Evolutionary conservation across 1,139 yeast genomes (phyloP), one percentile per base, ranked within the genome.

Genomic region (Debaryomyces coudertii): DNA sequence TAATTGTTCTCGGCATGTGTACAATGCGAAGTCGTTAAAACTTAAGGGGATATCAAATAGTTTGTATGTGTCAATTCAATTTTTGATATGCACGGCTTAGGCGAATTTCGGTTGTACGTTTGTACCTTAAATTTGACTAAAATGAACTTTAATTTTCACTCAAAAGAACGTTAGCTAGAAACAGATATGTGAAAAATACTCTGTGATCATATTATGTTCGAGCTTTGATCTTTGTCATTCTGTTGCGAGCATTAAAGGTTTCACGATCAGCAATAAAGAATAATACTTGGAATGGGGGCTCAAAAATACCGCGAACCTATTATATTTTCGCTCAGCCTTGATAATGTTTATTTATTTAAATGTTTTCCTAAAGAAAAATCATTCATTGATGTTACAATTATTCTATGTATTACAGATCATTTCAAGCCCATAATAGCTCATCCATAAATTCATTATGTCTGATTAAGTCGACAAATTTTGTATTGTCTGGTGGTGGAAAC

Each of bases 401-500:
- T 28, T 39, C 24, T 23, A 40, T 51, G 54, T 34, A 37, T n/a
- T 47, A 48, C 31, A 36, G 45, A 27, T 35, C 40, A 8, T 38
- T 47, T 22, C 33, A 31, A 22, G 53, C 50, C 6, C 54, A 51
- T 36, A 23, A 11, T 9, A 33, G 42, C 29, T 60, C 64, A 28
- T 52, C 64, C 18, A 58, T 65, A 34, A 62, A 58, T 51, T 49
- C 64, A 5, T 46, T 62, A 16, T 44, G 56, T 25, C 39, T 54
- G 7, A 50, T 64, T 25, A 45, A 47, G 6, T 42, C 48, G 22
- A 56, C 66, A n/a, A 48, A 52, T n/a, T 57, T 57, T 34, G 53
- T 60, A 1, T 41, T 63, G 25, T 56, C 62, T 5, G 67, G 66
- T 6, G 69, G 69, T 2, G 62, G 63, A 27, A 55, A 54, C 44